These are phyloP conservation scores for Aschersonia sp. DNA, from an alignment of 2,329 filamentous ascomycete genomes.

Conservation along the genomic window DNA sequence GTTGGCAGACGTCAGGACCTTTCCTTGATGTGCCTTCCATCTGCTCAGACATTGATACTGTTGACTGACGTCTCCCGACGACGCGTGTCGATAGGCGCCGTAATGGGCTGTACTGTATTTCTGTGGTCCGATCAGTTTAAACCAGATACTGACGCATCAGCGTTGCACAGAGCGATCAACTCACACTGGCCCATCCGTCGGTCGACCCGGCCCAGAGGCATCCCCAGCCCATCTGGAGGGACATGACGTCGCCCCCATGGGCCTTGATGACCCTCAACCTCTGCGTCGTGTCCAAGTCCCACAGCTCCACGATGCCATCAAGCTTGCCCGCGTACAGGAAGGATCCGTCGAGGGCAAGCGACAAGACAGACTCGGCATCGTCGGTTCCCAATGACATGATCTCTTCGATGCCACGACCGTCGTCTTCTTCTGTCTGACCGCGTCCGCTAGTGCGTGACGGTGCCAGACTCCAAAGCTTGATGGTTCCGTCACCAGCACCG, in stretches of 20 bases:
- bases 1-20: constrained; percentile 73
- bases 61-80: constrained; percentile 47
- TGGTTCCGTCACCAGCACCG: constrained; percentile 82
- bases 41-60: constrained; percentile 68
- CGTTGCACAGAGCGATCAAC: constrained; percentile 10
- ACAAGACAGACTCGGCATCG: constrained; percentile 53
- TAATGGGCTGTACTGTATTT: constrained; percentile 56
- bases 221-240: constrained; percentile 72
- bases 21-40: constrained; percentile 75
- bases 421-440: constrained; percentile 21
- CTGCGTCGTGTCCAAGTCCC: constrained; percentile 92
- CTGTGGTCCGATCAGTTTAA: constrained; percentile 18
- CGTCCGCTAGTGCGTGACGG: constrained; percentile 1
- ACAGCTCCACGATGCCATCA: constrained; percentile 80
- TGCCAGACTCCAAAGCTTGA: constrained; percentile 77
- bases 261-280: constrained; percentile 75
- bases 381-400: constrained; percentile 51
- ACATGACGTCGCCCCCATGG: constrained; percentile 70
- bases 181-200: constrained; percentile 73
- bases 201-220: constrained; percentile 79
- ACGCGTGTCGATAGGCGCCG: constrained; percentile 35
- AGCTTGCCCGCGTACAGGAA: constrained; percentile 87
- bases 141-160: too few species aligned
- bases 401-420: constrained; percentile 50
- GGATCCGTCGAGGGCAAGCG: constrained; percentile 73